Evolutionary conservation across 805 yeast species (phyloP).

Genomic region (Priceomyces carsonii): DNA sequence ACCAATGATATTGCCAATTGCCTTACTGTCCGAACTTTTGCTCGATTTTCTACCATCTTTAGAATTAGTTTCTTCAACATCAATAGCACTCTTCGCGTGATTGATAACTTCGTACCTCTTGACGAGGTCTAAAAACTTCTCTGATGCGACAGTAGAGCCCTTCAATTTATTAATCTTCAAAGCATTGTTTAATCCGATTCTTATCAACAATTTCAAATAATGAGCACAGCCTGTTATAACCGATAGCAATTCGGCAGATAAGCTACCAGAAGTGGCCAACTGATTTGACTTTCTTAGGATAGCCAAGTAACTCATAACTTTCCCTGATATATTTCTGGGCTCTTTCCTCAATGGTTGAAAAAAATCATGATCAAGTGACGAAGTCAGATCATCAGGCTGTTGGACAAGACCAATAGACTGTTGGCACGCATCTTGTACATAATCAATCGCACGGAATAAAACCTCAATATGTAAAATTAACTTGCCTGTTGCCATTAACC

Average conservation of each 20-base stretch:
- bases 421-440: conserved; percentile 29
- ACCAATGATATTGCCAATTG: conserved; percentile 6
- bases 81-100: neutral
- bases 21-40: conserved; percentile 6
- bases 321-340: conserved; percentile 86
- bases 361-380: conserved; percentile 22
- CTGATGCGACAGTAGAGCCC: conserved; percentile 61
- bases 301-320: conserved; percentile 86
- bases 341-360: conserved; percentile 50
- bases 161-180: conserved; percentile 62
- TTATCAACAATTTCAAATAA: conserved; percentile 78
- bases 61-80: neutral
- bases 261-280: conserved; percentile 37
- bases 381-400: conserved; percentile 6
- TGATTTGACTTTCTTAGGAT: conserved; percentile 64
- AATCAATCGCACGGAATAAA: conserved; percentile 74
- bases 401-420: conserved; percentile 4
- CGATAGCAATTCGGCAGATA: conserved; percentile 69
- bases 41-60: neutral
- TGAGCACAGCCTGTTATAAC: conserved; percentile 92
- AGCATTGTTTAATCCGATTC: conserved; percentile 78
- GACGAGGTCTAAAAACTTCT: conserved; percentile 51
- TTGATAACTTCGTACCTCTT: conserved; percentile 16
- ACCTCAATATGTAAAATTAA: conserved; percentile 74
- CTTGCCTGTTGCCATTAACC: conserved; percentile 68